Percentiles rank a stretch among this genome's conserved stretches.
phyloP scores from a whole-genome alignment of 805 yeast genomes.

The Kazachstania bromeliacearum region DNA sequence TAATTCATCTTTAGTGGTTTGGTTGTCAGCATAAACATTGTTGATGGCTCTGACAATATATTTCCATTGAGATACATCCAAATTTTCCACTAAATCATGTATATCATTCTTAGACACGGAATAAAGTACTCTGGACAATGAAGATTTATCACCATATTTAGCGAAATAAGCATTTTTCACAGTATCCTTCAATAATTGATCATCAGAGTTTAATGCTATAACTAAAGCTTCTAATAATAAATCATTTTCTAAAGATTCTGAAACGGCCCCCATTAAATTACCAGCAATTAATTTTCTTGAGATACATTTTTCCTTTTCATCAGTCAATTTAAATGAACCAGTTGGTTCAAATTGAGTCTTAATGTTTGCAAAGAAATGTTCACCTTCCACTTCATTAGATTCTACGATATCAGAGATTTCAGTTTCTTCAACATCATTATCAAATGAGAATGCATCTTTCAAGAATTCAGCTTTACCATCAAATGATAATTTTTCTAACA shows the following conservation, averaged over 20 bases:
- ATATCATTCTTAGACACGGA: conserved; percentile 46
- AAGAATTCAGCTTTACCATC: conserved; percentile 45
- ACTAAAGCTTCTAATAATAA: conserved; percentile 71
- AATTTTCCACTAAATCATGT: conserved; percentile 66
- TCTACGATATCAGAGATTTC: conserved; percentile 2
- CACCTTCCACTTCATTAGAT: conserved; percentile 21
- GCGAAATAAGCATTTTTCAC: conserved; percentile 66
- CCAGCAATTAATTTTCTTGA: conserved; percentile 49
- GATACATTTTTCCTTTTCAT: conserved; percentile 38
- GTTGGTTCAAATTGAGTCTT: conserved; percentile 37
- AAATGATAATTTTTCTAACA: conserved; percentile 43
- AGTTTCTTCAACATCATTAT: conserved; percentile 24
- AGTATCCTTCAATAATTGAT: conserved; percentile 46
- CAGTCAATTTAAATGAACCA: conserved; percentile 42
- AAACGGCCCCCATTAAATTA: conserved; percentile 57
- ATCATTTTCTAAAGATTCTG: conserved; percentile 51
- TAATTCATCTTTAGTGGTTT: conserved; percentile 41
- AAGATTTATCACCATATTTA: conserved; percentile 38
- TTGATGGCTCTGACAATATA: conserved; percentile 63
- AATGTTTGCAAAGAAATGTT: conserved; percentile 31
- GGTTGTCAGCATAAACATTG: conserved; percentile 40
- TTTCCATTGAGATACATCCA: conserved; percentile 75
- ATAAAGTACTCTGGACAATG: conserved; percentile 67
- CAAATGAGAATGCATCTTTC: conserved; percentile 34
- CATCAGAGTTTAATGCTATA: conserved; percentile 61